Percentiles rank a stretch among this genome's conserved stretches.
Conservation (phyloP, 345 rosid species). For the Reutealis trisperma region DNA sequence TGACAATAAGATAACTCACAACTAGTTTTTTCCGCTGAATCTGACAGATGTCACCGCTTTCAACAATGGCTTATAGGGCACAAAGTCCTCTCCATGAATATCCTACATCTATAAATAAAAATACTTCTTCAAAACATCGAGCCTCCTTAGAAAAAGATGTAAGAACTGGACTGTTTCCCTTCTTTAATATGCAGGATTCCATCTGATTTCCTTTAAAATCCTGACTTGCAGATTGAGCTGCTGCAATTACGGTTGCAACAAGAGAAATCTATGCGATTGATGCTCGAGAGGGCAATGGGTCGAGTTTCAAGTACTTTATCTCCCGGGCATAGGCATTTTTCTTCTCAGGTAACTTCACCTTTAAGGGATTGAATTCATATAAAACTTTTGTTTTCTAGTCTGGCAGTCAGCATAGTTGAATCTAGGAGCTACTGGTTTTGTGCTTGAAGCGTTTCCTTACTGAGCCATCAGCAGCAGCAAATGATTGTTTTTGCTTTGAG, state of each 20-base stretch:
- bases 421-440: not conserved
- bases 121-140: conserved; percentile 45
- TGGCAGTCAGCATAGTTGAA: not conserved
- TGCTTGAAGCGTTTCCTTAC: conserved; percentile 1
- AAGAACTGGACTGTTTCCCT: conserved; percentile 26
- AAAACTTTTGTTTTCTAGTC: not conserved
- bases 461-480: conserved; percentile 3
- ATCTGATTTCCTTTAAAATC: conserved; percentile 10
- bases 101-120: conserved; percentile 26
- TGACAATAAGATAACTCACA: conserved; percentile 3
- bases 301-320: conserved; percentile 84
- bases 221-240: conserved; percentile 67
- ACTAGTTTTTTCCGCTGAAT: conserved; percentile 2
- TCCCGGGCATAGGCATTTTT: conserved; percentile 88
- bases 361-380: conserved; percentile 1
- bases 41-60: conserved; percentile 48
- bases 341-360: conserved; percentile 52
- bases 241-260: conserved; percentile 76
- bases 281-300: conserved; percentile 89
- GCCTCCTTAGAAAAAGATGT: conserved; percentile 85
- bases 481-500: not conserved
- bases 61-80: conserved; percentile 36
- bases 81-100: conserved; percentile 48
- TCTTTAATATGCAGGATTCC: conserved; percentile 1
- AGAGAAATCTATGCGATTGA: conserved; percentile 72